These are phyloP conservation scores for Lentithecium fluviatile DNA, from an alignment of 495 filamentous ascomycete species.

Conservation along the genomic window DNA sequence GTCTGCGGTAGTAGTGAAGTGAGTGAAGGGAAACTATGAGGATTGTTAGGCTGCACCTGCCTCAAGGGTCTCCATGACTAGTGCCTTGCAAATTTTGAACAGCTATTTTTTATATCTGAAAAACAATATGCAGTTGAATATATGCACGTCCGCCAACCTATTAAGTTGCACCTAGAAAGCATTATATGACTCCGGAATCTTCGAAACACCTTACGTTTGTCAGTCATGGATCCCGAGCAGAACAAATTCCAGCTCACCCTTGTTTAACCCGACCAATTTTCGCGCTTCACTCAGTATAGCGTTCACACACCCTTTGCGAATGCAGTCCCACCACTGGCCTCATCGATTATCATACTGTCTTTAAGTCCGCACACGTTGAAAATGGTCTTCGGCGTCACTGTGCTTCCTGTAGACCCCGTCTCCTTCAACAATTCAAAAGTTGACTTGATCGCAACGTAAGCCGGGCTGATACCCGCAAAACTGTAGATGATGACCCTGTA, in stretches of 20 bases:
- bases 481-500: conserved; percentile 34
- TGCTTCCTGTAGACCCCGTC: conserved; percentile 17
- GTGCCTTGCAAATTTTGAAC: no score
- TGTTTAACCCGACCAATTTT: background rate
- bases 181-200: no score
- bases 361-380: conserved; percentile 33
- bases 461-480: conserved; percentile 25
- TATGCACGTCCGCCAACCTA: no score
- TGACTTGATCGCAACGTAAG: conserved; percentile 23
- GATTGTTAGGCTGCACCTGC: no score
- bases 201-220: no score
- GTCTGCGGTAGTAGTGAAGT: no score
- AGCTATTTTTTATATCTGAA: no score
- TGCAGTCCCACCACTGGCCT: conserved; percentile 32
- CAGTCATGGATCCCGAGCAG: background rate
- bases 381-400: conserved; percentile 23
- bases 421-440: conserved; percentile 28
- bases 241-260: background rate
- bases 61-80: no score
- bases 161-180: no score
- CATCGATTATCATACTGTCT: conserved; percentile 31
- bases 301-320: conserved; percentile 27
- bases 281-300: background rate
- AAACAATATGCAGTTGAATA: no score
- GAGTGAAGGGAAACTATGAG: no score